Evolutionary conservation across 2,329 filamentous ascomycete species (phyloP), one percentile per base, ranked within the genome.

Genomic region (Aspergillus arachidicola): DNA sequence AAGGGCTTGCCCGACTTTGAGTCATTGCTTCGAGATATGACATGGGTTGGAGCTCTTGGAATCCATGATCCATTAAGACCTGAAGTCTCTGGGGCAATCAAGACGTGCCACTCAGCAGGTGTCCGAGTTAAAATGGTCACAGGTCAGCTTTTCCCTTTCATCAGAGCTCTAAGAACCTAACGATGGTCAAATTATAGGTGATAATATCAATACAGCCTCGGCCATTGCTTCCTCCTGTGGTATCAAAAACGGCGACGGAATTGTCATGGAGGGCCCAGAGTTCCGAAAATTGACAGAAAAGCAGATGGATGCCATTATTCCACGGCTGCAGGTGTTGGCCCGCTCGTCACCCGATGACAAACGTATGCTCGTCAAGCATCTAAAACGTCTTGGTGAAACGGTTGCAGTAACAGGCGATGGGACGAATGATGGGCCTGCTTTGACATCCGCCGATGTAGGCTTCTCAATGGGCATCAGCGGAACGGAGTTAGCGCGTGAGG

Each of bases 191-290:
- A 38, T 32, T 38, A 19, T 30, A 55, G 88, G 73, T 63, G 88
- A 91, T 75, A 91, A 91, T 70, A 80, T 91, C 65, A 80, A 87
- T 11, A 92, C 90, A n/a, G 90, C 89, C 3, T 85, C 85, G 57
- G 89, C 90, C 6, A 92, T 92, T 67, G 89, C 90, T 2, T 83
- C 80, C 6, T 87, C 92, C 66, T 92, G 90, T 66, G 90, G 90
- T 48, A 91, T 92, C 75, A 82, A 81, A 7, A 80, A 77, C n/a
- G 72, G 75, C 23, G 87, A 73, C n/a, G 87, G 84, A 9, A 77
- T 87, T 63, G 84, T 87, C 48, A 88, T 91, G 86, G 87, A 90
- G 75, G 88, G 87, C 0, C 87, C 87, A 4, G 82, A 81, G 30
- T 90, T 90, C 75, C 83, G 88, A 50, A 83, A 84, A 58, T 81